Conservation (phyloP, 2,329 filamentous ascomycete species). For the Colletotrichum sp. region DNA sequence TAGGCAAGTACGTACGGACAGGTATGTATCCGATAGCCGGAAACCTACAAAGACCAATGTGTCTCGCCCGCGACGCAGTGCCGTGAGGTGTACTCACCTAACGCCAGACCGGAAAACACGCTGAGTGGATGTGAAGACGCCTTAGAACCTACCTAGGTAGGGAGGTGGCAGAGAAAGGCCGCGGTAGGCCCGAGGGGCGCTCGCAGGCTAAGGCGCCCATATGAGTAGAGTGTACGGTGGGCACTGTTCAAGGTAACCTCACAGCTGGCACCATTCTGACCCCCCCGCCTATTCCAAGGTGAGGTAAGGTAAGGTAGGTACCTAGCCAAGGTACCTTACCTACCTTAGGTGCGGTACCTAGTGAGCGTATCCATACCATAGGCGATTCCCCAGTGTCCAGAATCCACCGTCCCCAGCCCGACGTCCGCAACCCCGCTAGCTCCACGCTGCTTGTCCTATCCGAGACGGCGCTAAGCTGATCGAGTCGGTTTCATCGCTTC, state of each 20-base stretch:
- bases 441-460: neutral
- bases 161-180: neutral
- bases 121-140: neutral
- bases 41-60: neutral
- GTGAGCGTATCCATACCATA: neutral
- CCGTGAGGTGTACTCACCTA: neutral
- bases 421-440: neutral
- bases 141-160: neutral
- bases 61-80: neutral
- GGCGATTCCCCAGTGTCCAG: neutral
- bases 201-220: neutral
- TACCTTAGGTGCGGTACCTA: too few relatives aligned
- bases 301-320: neutral
- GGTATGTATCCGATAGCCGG: neutral
- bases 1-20: neutral
- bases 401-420: neutral
- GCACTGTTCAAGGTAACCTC: neutral
- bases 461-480: neutral
- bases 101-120: neutral
- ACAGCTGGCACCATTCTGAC: neutral
- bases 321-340: neutral
- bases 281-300: neutral
- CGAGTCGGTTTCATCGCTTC: slow-evolving; percentile 2
- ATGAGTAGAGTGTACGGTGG: neutral
- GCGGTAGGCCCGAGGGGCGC: slow-evolving; percentile 11